phyloP scores from a whole-genome alignment of 345 rosid species.

The Diplotaxis tenuifolia region DNA sequence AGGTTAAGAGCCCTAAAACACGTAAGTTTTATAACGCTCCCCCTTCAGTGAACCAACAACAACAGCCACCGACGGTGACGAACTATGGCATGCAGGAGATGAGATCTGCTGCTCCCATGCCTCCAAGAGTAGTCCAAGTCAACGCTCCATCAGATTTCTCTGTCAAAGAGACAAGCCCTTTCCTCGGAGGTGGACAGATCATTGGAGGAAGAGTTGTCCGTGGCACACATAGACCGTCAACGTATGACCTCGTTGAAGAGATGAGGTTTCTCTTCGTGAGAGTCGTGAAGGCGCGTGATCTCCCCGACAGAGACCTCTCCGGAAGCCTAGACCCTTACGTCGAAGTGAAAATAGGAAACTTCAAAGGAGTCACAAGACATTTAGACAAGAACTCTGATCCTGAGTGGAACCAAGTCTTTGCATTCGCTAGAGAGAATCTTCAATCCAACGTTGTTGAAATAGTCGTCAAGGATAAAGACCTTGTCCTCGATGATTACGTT shows the following conservation, averaged over 20 bases:
- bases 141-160: constrained; percentile 51
- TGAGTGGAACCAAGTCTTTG: constrained; percentile 94
- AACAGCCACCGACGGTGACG: neutral
- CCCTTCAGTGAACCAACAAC: constrained; percentile 26
- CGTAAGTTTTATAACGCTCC: constrained; percentile 21
- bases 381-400: constrained; percentile 71
- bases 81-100: constrained; percentile 32
- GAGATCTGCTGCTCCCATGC: constrained; percentile 32
- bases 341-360: constrained; percentile 83
- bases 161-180: constrained; percentile 82
- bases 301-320: constrained; percentile 67
- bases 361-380: constrained; percentile 64
- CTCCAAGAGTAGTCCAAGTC: constrained; percentile 34
- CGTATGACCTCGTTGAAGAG: constrained; percentile 95
- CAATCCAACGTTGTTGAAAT: constrained; percentile 70
- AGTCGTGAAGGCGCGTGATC: constrained; percentile 89
- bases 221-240: constrained; percentile 49
- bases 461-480: constrained; percentile 74
- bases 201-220: constrained; percentile 82
- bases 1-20: constrained; percentile 19
- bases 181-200: constrained; percentile 75
- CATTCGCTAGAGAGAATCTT: constrained; percentile 63
- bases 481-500: constrained; percentile 66
- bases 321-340: constrained; percentile 92
- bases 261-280: constrained; percentile 82